Conservation (phyloP, 768 basidiomycete genomes). For the Trichaptum fuscoviolaceum region DNA sequence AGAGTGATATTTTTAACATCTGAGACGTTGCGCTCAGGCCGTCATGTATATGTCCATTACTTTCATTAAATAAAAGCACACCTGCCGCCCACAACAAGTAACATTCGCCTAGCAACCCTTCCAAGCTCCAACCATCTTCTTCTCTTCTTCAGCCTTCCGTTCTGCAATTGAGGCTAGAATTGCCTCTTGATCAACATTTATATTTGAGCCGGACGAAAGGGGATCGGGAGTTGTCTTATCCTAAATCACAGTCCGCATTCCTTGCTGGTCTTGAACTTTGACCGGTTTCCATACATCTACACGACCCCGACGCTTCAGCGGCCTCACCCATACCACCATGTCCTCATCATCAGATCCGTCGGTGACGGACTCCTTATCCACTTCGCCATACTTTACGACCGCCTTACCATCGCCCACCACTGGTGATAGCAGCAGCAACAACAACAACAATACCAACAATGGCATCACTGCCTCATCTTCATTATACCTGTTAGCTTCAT, state of each 20-base stretch:
- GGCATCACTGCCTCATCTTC: constrained; percentile 1
- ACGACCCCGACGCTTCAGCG: background rate
- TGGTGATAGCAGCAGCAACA: background rate
- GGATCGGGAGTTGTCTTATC: background rate
- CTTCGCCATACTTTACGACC: background rate
- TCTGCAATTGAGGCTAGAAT: no score
- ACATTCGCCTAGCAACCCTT: no score
- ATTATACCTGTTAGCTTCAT: background rate
- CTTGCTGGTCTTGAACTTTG: background rate
- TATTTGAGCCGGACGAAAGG: background rate
- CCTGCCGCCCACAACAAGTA: no score
- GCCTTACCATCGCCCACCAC: background rate
- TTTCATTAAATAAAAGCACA: no score
- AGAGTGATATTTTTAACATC: background rate
- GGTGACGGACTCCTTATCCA: background rate
- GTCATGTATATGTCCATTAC: no score
- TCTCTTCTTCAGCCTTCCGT: no score
- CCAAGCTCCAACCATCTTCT: no score
- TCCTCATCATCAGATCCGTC: background rate
- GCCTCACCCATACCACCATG: background rate
- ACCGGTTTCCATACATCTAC: background rate
- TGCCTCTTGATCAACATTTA: background rate
- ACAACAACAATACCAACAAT: background rate
- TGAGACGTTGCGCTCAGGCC: no score
- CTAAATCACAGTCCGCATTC: background rate